These are phyloP conservation scores for Phytopythium kandeliae DNA, from an alignment of 352 stramenopile genomes.

Conservation along the genomic window DNA sequence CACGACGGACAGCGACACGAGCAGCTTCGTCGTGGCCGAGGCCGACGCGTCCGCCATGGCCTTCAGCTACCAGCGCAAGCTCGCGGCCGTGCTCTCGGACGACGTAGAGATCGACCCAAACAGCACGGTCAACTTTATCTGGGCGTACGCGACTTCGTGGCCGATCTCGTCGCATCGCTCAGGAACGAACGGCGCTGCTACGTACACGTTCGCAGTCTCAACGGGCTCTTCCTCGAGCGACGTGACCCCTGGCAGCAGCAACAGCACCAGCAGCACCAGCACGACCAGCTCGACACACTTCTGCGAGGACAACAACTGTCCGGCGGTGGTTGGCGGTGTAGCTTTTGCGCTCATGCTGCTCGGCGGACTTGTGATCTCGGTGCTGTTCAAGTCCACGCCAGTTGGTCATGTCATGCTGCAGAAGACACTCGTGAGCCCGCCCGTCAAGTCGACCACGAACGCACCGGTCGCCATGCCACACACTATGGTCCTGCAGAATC, in stretches of 20 bases:
- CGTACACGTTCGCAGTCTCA: conserved; percentile 39
- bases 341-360: conserved; percentile 49
- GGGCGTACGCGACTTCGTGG: conserved; percentile 66
- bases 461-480: conserved; percentile 25
- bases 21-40: conserved; percentile 31
- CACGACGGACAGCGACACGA: conserved; percentile 31
- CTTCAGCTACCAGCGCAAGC: conserved; percentile 68
- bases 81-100: conserved; percentile 34
- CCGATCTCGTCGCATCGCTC: conserved; percentile 42
- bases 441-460: conserved; percentile 52
- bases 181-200: conserved; percentile 45
- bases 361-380: conserved; percentile 43
- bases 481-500: conserved; percentile 43
- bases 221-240: conserved; percentile 8
- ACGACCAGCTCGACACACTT: conserved; percentile 20
- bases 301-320: conserved; percentile 60
- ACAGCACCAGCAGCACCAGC: conserved; percentile 14
- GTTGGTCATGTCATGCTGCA: conserved; percentile 42
- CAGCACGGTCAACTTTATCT: conserved; percentile 43
- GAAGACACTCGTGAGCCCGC: conserved; percentile 33
- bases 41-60: conserved; percentile 35
- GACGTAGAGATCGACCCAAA: conserved; percentile 45
- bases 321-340: conserved; percentile 44
- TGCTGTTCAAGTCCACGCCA: conserved; percentile 27
- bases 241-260: conserved; percentile 6